Percentiles rank a stretch among this genome's conserved stretches.
Evolutionary conservation across 176 grass and related monocot genomes (phyloP).

Genomic region (Typha latifolia): DNA sequence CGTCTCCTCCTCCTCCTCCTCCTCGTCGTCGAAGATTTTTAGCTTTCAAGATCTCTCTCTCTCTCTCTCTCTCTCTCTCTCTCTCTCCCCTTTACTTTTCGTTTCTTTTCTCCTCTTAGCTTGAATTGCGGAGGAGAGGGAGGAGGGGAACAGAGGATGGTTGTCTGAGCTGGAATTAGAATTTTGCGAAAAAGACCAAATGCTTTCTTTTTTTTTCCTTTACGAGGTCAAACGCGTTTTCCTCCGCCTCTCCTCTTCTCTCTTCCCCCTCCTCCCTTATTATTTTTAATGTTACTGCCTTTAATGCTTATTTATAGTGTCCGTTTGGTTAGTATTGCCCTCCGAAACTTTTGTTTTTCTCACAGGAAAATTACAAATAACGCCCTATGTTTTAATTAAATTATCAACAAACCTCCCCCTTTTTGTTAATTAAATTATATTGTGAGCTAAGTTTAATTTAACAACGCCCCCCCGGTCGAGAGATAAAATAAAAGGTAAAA

Average conservation of each 20-base stretch:
- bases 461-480: too few relatives aligned
- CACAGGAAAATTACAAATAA: too few relatives aligned
- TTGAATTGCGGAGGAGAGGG: conserved; percentile 2
- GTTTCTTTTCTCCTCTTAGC: background rate
- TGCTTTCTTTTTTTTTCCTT: background rate
- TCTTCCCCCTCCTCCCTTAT: background rate
- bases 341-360: too few relatives aligned
- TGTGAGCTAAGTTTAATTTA: too few relatives aligned
- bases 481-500: too few relatives aligned
- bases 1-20: background rate
- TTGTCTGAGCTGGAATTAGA: conserved; percentile 16
- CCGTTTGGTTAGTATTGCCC: too few relatives aligned
- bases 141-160: background rate
- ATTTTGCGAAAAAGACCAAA: background rate
- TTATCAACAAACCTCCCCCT: too few relatives aligned
- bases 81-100: too few relatives aligned
- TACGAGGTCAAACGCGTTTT: background rate
- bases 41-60: conserved; percentile 14
- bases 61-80: conserved; percentile 15
- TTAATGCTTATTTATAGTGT: too few relatives aligned
- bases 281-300: too few relatives aligned
- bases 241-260: background rate
- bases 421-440: too few relatives aligned
- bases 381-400: too few relatives aligned
- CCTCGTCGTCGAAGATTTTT: background rate